Percentiles rank a stretch among this genome's conserved stretches.
phyloP scores from a whole-genome alignment of 257 asterid genomes.

The Leptodermis oblonga region DNA sequence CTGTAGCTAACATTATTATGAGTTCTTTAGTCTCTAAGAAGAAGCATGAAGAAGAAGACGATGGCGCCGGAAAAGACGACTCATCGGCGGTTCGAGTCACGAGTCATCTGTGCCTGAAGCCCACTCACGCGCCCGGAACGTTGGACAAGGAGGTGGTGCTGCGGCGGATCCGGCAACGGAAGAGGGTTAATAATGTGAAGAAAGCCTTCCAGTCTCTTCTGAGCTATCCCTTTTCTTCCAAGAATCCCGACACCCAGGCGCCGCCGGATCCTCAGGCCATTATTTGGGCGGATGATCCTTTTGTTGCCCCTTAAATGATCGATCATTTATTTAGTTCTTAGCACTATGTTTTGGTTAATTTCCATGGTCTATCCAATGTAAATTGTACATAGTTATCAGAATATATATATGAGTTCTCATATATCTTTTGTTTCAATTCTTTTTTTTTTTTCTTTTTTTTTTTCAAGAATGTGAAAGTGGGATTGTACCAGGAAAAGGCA shows the following conservation, averaged over 20 bases:
- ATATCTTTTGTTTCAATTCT: too few relatives aligned
- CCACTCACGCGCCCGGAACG: constrained; percentile 28
- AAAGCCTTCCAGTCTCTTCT: constrained; percentile 40
- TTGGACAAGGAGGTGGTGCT: constrained; percentile 54
- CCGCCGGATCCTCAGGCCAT: constrained; percentile 23
- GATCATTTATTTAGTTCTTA: neutral
- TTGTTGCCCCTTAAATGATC: constrained; percentile 55
- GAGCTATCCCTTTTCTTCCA: constrained; percentile 29
- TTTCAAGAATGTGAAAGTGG: too few relatives aligned
- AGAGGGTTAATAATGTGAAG: constrained; percentile 43
- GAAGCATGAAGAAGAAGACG: constrained; percentile 25
- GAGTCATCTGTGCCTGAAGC: constrained; percentile 45
- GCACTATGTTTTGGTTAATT: neutral
- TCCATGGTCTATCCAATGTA: neutral
- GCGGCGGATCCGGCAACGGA: constrained; percentile 73
- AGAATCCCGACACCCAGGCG: neutral
- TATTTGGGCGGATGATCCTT: constrained; percentile 72
- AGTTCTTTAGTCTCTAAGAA: constrained; percentile 20
- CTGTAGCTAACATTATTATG: too few relatives aligned
- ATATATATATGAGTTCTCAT: too few relatives aligned
- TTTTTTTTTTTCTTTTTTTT: too few relatives aligned
- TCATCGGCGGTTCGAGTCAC: constrained; percentile 18
- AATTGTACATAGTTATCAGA: too few relatives aligned
- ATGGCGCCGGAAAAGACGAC: neutral
- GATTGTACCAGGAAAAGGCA: neutral